These are phyloP conservation scores for Aureobasidium subglaciale DNA, from an alignment of 2,329 filamentous ascomycete species.

Conservation along the genomic window DNA sequence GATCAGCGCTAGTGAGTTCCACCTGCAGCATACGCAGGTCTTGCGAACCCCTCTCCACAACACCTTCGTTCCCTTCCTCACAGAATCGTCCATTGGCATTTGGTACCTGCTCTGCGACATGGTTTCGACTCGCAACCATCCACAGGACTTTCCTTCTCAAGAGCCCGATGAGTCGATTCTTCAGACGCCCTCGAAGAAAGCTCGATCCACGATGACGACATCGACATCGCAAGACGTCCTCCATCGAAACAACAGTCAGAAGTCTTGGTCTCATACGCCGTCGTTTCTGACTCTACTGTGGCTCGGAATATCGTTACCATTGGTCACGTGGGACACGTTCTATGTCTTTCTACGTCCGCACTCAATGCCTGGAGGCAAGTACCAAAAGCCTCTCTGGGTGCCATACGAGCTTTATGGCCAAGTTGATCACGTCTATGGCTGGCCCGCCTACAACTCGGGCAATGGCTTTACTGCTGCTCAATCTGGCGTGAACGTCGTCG, in stretches of 20 bases:
- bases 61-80: background rate
- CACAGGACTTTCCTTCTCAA: constrained; percentile 40
- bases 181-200: constrained; percentile 18
- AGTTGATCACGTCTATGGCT: constrained; percentile 77
- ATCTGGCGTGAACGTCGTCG: constrained; percentile 59
- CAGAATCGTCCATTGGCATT: background rate
- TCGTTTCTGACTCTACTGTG: constrained; percentile 58
- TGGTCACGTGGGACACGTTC: constrained; percentile 69
- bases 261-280: constrained; percentile 52
- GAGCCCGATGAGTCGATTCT: constrained; percentile 33
- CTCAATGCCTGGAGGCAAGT: constrained; percentile 69
- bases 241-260: background rate
- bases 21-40: background rate
- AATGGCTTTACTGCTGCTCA: constrained; percentile 77
- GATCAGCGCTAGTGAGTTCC: background rate
- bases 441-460: constrained; percentile 57
- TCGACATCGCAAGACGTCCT: background rate
- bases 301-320: constrained; percentile 66
- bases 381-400: constrained; percentile 65
- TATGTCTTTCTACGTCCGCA: constrained; percentile 76
- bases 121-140: constrained; percentile 52
- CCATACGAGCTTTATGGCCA: constrained; percentile 76
- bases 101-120: constrained; percentile 28
- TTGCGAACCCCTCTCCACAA: background rate
- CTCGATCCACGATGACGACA: background rate